A percentile compares a stretch with the other conserved stretches of the same genome.
Conservation (phyloP, 495 filamentous ascomycete species). For the Penicillium simplicissimum region DNA sequence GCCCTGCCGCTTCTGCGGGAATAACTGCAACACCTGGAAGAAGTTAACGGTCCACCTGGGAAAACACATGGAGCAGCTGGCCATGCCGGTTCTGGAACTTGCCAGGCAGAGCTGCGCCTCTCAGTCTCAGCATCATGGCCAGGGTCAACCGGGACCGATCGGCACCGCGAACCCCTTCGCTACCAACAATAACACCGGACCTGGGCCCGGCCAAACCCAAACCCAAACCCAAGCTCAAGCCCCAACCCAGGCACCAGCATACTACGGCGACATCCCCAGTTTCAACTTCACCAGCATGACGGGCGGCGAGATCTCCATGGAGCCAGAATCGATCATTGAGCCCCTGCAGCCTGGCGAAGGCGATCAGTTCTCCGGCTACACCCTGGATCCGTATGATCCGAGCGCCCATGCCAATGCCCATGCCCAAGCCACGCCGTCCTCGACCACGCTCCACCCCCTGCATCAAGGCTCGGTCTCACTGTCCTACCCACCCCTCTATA, state of each 20-base stretch:
- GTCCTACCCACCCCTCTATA: constrained; percentile 41
- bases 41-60: constrained; percentile 91
- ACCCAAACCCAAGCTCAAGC: neutral
- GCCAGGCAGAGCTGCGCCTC: constrained; percentile 47
- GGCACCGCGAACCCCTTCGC: constrained; percentile 7
- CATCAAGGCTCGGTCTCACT: constrained; percentile 38
- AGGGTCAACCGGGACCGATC: neutral
- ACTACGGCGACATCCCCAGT: constrained; percentile 17
- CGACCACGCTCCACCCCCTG: constrained; percentile 20
- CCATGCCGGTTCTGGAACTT: constrained; percentile 78
- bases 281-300: constrained; percentile 30
- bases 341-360: constrained; percentile 14
- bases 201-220: constrained; percentile 14
- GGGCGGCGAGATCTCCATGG: constrained; percentile 29
- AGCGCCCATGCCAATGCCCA: constrained; percentile 8
- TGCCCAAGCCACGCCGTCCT: constrained; percentile 11
- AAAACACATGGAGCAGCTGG: constrained; percentile 96
- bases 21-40: constrained; percentile 83
- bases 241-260: constrained; percentile 13
- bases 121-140: constrained; percentile 3
- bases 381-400: constrained; percentile 18
- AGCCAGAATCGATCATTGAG: constrained; percentile 23
- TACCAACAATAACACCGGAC: constrained; percentile 10
- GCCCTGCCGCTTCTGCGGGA: constrained; percentile 87
- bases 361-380: constrained; percentile 20